These are phyloP conservation scores for Williopsis jadinii DNA, from an alignment of 1,139 yeast species.

Conservation along the genomic window DNA sequence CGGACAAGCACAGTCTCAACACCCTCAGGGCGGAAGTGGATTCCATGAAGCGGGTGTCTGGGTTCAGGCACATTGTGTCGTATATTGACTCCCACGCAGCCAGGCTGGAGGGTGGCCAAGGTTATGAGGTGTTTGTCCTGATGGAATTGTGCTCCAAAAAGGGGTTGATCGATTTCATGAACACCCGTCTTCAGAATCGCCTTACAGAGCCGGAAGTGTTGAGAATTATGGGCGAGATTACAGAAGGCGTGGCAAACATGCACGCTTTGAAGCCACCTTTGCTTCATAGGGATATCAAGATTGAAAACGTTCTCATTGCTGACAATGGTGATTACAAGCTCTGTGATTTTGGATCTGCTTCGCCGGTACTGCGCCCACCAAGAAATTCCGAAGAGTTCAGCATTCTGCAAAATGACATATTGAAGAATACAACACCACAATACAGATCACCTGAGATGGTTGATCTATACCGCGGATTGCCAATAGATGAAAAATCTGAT, in stretches of 20 bases:
- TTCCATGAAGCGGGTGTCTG: conserved; percentile 77
- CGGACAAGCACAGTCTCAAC: conserved; percentile 62
- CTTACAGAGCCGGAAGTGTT: conserved; percentile 78
- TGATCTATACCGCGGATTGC: conserved; percentile 74
- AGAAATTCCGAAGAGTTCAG: conserved; percentile 58
- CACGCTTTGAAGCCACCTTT: conserved; percentile 77
- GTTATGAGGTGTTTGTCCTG: conserved; percentile 80
- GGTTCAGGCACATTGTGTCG: conserved; percentile 72
- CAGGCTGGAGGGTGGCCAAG: conserved; percentile 33
- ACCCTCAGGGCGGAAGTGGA: conserved; percentile 73
- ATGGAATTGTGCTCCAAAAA: conserved; percentile 91
- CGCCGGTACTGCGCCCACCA: conserved; percentile 61
- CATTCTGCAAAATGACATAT: conserved; percentile 69
- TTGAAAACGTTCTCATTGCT: conserved; percentile 87
- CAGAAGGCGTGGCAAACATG: conserved; percentile 81
- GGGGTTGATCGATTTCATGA: conserved; percentile 91
- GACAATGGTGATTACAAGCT: conserved; percentile 67
- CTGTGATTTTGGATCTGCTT: conserved; percentile 94
- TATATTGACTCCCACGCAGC: conserved; percentile 95
- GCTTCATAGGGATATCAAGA: conserved; percentile 89
- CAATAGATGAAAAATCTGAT: conserved; percentile 92
- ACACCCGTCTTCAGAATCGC: conserved; percentile 75
- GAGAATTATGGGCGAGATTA: conserved; percentile 74
- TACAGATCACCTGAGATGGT: conserved; percentile 96
- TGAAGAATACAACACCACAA: conserved; percentile 95